Percentiles rank a stretch among this genome's conserved stretches.
These are phyloP conservation scores for Tetrastigma voinierianum DNA, from an alignment of 164 flowering plant genomes.

Conservation along the genomic window DNA sequence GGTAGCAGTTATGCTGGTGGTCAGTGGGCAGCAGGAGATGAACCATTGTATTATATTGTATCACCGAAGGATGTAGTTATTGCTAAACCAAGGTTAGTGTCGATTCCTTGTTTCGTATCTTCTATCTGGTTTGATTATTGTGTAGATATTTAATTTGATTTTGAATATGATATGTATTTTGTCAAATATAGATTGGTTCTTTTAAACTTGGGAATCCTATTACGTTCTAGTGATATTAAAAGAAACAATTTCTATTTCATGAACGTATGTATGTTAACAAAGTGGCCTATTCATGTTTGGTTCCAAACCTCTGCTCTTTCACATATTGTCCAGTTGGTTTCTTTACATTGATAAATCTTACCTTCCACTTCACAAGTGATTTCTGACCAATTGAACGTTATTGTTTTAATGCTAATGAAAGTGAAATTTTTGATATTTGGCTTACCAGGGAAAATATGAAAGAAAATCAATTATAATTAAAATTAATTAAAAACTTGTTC, in stretches of 20 bases:
- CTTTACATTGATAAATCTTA: too few relatives aligned
- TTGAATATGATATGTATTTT: not conserved
- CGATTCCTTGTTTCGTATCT: not conserved
- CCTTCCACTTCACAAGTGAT: too few relatives aligned
- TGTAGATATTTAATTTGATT: not conserved
- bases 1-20: slow-evolving; percentile 99
- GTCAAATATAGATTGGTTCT: not conserved
- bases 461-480: too few relatives aligned
- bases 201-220: not conserved
- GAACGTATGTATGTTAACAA: too few relatives aligned
- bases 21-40: slow-evolving; percentile 99
- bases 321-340: too few relatives aligned
- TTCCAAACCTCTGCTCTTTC: too few relatives aligned
- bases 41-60: slow-evolving; percentile 90
- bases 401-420: too few relatives aligned
- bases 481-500: too few relatives aligned
- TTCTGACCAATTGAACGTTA: too few relatives aligned
- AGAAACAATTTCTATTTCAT: not conserved
- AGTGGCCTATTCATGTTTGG: too few relatives aligned
- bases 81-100: slow-evolving; percentile 89
- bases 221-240: not conserved
- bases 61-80: slow-evolving; percentile 97
- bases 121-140: not conserved
- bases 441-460: too few relatives aligned
- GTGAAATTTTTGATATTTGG: too few relatives aligned